Percentiles rank a stretch among this genome's conserved stretches.
These are phyloP conservation scores for Teunomyces tritomae DNA, from an alignment of 805 yeast genomes.

Conservation along the genomic window DNA sequence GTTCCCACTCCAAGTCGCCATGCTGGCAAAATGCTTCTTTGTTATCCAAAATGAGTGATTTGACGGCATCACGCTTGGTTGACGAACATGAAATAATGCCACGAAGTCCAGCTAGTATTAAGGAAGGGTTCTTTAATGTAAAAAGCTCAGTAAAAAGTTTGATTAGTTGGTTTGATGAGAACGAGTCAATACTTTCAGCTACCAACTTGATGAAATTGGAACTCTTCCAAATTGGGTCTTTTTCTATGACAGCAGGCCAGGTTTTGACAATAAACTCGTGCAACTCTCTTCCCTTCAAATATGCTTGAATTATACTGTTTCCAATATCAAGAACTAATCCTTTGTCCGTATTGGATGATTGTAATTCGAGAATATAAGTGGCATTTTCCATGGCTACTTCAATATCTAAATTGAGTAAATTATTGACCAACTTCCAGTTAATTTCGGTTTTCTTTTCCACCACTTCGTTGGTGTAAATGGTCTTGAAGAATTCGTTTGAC, in stretches of 20 bases:
- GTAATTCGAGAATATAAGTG: constrained; percentile 25
- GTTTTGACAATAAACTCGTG: constrained; percentile 41
- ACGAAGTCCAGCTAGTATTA: constrained; percentile 20
- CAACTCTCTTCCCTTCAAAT: constrained; percentile 57
- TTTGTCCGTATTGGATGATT: constrained; percentile 5
- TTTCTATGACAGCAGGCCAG: constrained; percentile 37
- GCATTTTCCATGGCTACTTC: constrained; percentile 53
- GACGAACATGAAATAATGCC: constrained; percentile 41
- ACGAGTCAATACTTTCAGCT: constrained; percentile 37
- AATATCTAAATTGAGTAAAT: constrained; percentile 52
- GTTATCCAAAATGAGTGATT: constrained; percentile 7
- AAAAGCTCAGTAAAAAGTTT: constrained; percentile 8
- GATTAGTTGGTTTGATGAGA: constrained; percentile 48
- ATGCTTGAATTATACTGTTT: constrained; percentile 43
- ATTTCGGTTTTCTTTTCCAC: constrained; percentile 12
- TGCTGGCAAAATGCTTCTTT: constrained; percentile 15
- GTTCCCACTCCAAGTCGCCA: constrained; percentile 37
- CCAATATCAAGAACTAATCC: constrained; percentile 15
- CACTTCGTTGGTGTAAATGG: constrained; percentile 34
- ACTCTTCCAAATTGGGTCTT: constrained; percentile 21
- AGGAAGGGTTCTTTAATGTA: constrained; percentile 4
- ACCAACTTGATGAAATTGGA: constrained; percentile 32
- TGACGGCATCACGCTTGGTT: constrained; percentile 16
- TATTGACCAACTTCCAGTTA: constrained; percentile 47
- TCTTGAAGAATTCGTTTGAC: constrained; percentile 49